Conservation (phyloP, 1,284 basidiomycete genomes). For the Pascua sp. region DNA sequence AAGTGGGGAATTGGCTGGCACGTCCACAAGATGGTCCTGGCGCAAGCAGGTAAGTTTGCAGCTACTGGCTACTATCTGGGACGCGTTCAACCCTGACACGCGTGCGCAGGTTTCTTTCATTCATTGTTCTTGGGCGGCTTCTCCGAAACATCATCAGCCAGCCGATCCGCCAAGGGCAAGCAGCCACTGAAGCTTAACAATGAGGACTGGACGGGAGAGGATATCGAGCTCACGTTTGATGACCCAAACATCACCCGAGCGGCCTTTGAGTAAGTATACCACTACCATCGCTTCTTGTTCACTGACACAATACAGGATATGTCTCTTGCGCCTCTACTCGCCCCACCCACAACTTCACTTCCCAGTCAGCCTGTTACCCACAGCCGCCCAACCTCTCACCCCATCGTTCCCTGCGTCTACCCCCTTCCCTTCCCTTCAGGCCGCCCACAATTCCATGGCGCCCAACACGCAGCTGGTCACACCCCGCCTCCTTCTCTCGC, state of each 20-base stretch:
- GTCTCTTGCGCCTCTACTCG: slow-evolving; percentile 76
- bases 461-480: slow-evolving; percentile 66
- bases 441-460: slow-evolving; percentile 54
- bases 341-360: slow-evolving; percentile 73
- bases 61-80: not conserved
- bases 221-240: slow-evolving; percentile 69
- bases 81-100: not conserved
- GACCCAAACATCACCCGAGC: slow-evolving; percentile 81
- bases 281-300: not conserved
- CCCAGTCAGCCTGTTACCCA: slow-evolving; percentile 64
- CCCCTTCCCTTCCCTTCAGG: slow-evolving; percentile 60
- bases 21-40: slow-evolving; percentile 76
- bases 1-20: slow-evolving; percentile 75
- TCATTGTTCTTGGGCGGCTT: slow-evolving; percentile 80
- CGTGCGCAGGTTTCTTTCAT: slow-evolving; percentile 69
- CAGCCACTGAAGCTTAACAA: slow-evolving; percentile 3
- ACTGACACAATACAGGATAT: slow-evolving; percentile 58
- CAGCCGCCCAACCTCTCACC: slow-evolving; percentile 64
- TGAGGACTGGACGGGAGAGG: slow-evolving; percentile 44
- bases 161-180: slow-evolving; percentile 19
- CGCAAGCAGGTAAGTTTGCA: slow-evolving; percentile 66
- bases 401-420: slow-evolving; percentile 57
- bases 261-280: slow-evolving; percentile 53
- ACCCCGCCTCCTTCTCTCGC: slow-evolving; percentile 76
- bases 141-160: slow-evolving; percentile 49